These are phyloP conservation scores for Gossypium schwendimanii DNA, from an alignment of 441 rosid genomes.

Conservation along the genomic window DNA sequence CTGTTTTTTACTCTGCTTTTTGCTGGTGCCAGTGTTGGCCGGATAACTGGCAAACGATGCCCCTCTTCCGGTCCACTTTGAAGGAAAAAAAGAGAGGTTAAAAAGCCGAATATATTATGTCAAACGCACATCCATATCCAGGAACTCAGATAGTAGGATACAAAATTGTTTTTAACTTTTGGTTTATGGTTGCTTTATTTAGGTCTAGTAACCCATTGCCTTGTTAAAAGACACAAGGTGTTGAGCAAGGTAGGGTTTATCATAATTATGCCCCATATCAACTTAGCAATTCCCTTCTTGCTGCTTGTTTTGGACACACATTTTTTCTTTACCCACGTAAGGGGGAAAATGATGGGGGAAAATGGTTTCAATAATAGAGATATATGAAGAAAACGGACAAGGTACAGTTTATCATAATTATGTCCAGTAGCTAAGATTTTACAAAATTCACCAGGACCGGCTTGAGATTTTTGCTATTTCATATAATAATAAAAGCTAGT, in stretches of 20 bases:
- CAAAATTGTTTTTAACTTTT: background rate
- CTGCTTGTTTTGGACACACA: background rate
- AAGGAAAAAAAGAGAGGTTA: background rate
- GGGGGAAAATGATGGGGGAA: background rate
- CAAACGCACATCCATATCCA: background rate
- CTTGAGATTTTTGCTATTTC: background rate
- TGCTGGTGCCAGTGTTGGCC: conserved; percentile 25
- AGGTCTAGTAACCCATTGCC: background rate
- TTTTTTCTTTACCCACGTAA: background rate
- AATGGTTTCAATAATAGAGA: background rate
- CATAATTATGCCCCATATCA: conserved; percentile 9
- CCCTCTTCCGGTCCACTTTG: conserved; percentile 15
- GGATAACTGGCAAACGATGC: conserved; percentile 33
- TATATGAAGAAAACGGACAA: background rate
- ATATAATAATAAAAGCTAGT: background rate
- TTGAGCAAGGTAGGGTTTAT: background rate
- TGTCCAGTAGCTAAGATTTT: background rate
- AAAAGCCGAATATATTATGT: background rate
- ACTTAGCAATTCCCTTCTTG: conserved; percentile 1
- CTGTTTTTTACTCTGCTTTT: conserved; percentile 19
- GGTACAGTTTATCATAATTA: background rate
- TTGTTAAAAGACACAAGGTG: background rate
- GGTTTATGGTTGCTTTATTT: background rate
- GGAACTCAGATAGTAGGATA: background rate
- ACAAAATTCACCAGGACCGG: background rate